Conservation (phyloP, 805 yeast genomes). For the Starmerella khaoyaiensis region DNA sequence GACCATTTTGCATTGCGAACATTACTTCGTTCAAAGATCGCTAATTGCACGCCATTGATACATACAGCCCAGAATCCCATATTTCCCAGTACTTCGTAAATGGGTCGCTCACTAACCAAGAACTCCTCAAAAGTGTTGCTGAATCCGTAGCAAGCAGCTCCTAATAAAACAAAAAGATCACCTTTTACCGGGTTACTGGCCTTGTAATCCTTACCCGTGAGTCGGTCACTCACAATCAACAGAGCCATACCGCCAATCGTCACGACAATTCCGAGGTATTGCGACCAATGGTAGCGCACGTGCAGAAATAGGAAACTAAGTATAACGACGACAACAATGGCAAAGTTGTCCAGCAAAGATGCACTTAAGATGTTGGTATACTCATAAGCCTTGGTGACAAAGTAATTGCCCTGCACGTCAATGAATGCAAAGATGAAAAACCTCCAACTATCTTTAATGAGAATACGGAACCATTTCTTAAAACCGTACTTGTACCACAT, state of each 20-base stretch:
- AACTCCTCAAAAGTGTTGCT: slow-evolving; percentile 35
- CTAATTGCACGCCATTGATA: slow-evolving; percentile 35
- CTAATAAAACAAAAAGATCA: slow-evolving; percentile 34
- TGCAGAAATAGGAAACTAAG: slow-evolving; percentile 32
- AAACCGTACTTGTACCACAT: slow-evolving; percentile 32
- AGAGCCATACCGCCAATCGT: slow-evolving; percentile 35
- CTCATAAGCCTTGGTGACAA: slow-evolving; percentile 34
- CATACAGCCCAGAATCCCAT: slow-evolving; percentile 33
- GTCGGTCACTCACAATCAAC: slow-evolving; percentile 31
- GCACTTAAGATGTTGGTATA: slow-evolving; percentile 35
- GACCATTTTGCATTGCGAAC: slow-evolving; percentile 31
- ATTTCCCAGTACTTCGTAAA: slow-evolving; percentile 35
- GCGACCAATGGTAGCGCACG: slow-evolving; percentile 37
- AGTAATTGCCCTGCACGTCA: slow-evolving; percentile 37
- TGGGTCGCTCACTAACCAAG: slow-evolving; percentile 34
- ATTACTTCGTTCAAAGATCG: slow-evolving; percentile 32
- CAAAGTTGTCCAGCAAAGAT: slow-evolving; percentile 34
- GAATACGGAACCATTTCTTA: slow-evolving; percentile 26
- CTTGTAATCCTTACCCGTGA: slow-evolving; percentile 32
- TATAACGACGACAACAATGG: slow-evolving; percentile 34
- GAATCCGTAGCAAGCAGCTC: slow-evolving; percentile 35
- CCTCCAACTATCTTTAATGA: slow-evolving; percentile 32
- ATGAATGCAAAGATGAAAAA: slow-evolving; percentile 33
- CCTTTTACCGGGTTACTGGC: slow-evolving; percentile 34
- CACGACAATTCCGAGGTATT: slow-evolving; percentile 30